phyloP scores from a whole-genome alignment of 257 asterid species.

The Osmanthus fragrans region DNA sequence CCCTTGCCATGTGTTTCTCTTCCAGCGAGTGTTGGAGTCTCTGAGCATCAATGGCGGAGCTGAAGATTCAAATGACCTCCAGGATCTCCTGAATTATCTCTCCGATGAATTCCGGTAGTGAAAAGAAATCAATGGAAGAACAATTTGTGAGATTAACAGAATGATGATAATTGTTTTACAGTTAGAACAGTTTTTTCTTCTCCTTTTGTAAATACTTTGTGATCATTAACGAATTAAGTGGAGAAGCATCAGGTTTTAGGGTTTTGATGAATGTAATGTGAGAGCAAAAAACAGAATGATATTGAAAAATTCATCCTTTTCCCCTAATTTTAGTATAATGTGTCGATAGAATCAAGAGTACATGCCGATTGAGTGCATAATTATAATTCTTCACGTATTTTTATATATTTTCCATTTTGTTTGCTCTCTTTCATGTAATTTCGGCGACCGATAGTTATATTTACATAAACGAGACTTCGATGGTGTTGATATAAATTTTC shows the following conservation, averaged over 20 bases:
- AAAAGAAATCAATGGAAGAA: background rate
- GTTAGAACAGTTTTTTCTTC: background rate
- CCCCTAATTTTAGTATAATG: background rate
- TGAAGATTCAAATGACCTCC: slow-evolving; percentile 18
- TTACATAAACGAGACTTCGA: no score
- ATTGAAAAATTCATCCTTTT: background rate
- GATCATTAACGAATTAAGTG: background rate
- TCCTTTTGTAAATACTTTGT: background rate
- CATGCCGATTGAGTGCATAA: no score
- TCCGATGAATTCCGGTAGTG: slow-evolving; percentile 25
- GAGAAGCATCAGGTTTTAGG: background rate
- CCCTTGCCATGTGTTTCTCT: slow-evolving; percentile 46
- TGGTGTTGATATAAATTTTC: no score
- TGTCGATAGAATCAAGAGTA: no score
- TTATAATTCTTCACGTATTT: no score
- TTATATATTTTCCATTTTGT: no score
- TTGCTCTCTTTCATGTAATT: no score
- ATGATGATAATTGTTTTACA: background rate
- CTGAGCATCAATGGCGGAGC: slow-evolving; percentile 22
- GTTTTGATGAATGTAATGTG: background rate
- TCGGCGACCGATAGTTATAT: no score
- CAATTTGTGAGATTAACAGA: background rate
- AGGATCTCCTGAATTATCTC: slow-evolving; percentile 38
- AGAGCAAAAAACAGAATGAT: background rate
- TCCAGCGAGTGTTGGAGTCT: slow-evolving; percentile 48